A percentile compares a stretch with the other conserved stretches of the same genome.
Evolutionary conservation across 352 stramenopile genomes (phyloP).

Genomic region (Globisporangium barbulae): DNA sequence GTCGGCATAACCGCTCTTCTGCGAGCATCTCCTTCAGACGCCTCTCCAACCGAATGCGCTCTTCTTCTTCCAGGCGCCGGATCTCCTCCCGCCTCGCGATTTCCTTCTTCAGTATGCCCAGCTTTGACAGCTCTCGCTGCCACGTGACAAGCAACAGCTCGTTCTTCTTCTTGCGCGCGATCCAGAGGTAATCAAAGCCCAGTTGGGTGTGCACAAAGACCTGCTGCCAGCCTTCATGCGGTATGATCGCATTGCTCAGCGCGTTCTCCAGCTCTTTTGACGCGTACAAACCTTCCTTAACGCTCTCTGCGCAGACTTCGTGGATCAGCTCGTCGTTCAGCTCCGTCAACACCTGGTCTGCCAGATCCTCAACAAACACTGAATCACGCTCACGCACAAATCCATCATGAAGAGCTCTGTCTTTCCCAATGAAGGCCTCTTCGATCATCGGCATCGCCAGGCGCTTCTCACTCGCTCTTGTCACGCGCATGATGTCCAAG

Average conservation of each 20-base stretch:
- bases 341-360: conserved; percentile 23
- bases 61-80: conserved; percentile 41
- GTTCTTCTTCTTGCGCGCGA: conserved; percentile 35
- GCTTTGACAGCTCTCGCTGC: conserved; percentile 40
- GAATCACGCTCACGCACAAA: conserved; percentile 35
- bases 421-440: conserved; percentile 29
- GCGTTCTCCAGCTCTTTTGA: neutral
- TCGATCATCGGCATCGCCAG: conserved; percentile 60
- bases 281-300: conserved; percentile 19
- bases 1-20: conserved; percentile 53
- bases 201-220: conserved; percentile 10
- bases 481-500: conserved; percentile 47
- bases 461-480: conserved; percentile 59
- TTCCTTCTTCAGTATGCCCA: conserved; percentile 44
- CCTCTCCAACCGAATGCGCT: conserved; percentile 36
- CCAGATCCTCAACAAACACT: conserved; percentile 21
- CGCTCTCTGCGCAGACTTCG: conserved; percentile 26
- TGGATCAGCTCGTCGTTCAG: conserved; percentile 21
- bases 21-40: conserved; percentile 62
- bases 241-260: conserved; percentile 12
- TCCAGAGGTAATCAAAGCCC: conserved; percentile 44
- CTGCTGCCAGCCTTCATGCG: neutral
- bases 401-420: conserved; percentile 23
- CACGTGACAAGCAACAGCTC: conserved; percentile 33
- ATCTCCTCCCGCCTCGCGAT: conserved; percentile 53